Evolutionary conservation across 208 protist genomes (phyloP).

Genomic region (Trypanosoma theileri): DNA sequence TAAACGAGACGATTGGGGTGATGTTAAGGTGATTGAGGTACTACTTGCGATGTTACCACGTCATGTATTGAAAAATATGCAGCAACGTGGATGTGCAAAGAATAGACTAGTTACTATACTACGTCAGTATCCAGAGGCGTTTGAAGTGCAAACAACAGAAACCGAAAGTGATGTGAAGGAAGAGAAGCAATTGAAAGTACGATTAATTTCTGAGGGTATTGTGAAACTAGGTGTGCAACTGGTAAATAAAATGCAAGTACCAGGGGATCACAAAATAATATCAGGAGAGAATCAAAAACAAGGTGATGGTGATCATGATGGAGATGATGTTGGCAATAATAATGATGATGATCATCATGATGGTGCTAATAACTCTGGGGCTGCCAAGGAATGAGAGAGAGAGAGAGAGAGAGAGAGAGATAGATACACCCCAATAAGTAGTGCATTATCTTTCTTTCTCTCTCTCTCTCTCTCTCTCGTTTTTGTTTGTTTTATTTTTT

Average conservation of each 20-base stretch:
- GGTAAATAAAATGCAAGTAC: constrained; percentile 15
- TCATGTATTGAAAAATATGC: constrained; percentile 27
- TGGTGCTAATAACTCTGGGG: no score
- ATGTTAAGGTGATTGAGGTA: constrained; percentile 9
- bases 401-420: no score
- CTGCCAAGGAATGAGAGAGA: no score
- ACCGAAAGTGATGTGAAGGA: not conserved
- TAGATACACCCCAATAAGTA: no score
- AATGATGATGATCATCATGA: not conserved
- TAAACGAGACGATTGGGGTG: constrained; percentile 25
- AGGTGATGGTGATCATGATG: not conserved
- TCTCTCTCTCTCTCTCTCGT: no score
- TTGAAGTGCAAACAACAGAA: constrained; percentile 13
- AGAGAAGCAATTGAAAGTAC: constrained; percentile 1
- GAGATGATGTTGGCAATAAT: no score
- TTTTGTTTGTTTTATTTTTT: no score
- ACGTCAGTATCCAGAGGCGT: constrained; percentile 23
- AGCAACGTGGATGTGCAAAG: not conserved
- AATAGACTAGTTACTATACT: constrained; percentile 6
- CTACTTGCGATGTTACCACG: constrained; percentile 18
- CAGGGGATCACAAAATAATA: not conserved
- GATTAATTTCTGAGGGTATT: constrained; percentile 16
- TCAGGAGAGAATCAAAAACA: not conserved
- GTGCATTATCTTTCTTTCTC: no score
- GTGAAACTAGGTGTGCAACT: constrained; percentile 14